Conservation (phyloP, 129 eudicot genomes). For the Flaveria bidentis region DNA sequence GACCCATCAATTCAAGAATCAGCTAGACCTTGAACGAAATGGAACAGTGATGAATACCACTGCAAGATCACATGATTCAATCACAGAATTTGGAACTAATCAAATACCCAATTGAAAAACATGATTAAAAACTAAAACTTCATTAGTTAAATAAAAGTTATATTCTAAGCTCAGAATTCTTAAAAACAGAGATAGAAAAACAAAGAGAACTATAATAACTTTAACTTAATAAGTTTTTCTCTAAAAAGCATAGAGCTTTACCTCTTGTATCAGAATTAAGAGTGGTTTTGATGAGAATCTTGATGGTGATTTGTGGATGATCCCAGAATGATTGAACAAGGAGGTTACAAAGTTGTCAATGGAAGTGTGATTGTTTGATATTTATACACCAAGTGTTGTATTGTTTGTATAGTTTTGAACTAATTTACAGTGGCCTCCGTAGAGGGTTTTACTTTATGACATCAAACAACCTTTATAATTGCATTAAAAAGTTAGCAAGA, state of each 20-base stretch:
- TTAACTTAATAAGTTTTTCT: too few species aligned
- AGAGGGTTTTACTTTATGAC: conserved; percentile 34
- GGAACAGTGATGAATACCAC: conserved; percentile 11
- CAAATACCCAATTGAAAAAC: conserved; percentile 28
- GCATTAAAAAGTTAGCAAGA: conserved; percentile 41
- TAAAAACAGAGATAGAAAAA: neutral
- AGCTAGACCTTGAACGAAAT: conserved; percentile 34
- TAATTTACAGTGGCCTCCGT: conserved; percentile 24
- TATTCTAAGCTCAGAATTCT: neutral
- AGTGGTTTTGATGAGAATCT: conserved; percentile 22
- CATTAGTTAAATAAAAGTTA: neutral
- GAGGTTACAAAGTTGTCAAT: conserved; percentile 35
- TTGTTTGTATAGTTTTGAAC: conserved; percentile 25
- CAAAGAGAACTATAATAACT: too few species aligned
- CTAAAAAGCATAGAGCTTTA: conserved; percentile 20
- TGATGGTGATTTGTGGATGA: conserved; percentile 24
- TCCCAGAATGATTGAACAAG: conserved; percentile 26
- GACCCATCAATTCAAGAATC: conserved; percentile 46
- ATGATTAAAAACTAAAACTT: conserved; percentile 12
- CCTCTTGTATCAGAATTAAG: conserved; percentile 30
- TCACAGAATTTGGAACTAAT: conserved; percentile 10
- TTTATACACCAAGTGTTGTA: conserved; percentile 32
- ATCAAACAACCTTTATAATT: conserved; percentile 34
- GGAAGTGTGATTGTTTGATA: conserved; percentile 21
- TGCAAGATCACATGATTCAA: conserved; percentile 21